Conservation (phyloP, 2,329 filamentous ascomycete species). For the Fusarium concolor region DNA sequence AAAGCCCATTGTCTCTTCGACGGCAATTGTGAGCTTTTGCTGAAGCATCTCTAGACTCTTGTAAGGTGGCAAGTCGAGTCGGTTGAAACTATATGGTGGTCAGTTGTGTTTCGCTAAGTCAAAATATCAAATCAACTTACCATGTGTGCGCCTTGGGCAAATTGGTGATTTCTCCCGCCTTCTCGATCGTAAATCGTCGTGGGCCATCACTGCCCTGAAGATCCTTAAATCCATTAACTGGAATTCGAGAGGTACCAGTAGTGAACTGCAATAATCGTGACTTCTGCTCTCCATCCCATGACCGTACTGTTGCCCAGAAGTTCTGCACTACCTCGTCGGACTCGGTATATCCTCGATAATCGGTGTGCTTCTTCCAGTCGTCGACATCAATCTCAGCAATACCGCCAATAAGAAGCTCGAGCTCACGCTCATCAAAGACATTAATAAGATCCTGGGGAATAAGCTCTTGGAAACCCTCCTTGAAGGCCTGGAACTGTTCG, state of each 20-base stretch:
- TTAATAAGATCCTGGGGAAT: constrained; percentile 97
- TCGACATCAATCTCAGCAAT: constrained; percentile 99
- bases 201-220: constrained; percentile 96
- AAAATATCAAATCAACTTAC: constrained; percentile 65
- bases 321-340: constrained; percentile 96
- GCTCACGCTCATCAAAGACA: constrained; percentile 97
- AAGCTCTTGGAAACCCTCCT: constrained; percentile 96
- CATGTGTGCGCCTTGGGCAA: constrained; percentile 98
- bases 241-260: constrained; percentile 96
- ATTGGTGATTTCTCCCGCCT: constrained; percentile 90
- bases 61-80: constrained; percentile 93
- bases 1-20: constrained; percentile 98
- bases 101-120: constrained; percentile 28
- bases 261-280: constrained; percentile 95
- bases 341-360: constrained; percentile 98
- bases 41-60: constrained; percentile 88
- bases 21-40: constrained; percentile 92
- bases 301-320: constrained; percentile 98
- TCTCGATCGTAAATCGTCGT: constrained; percentile 96
- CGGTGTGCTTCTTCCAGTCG: constrained; percentile 99
- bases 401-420: constrained; percentile 95
- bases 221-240: constrained; percentile 99
- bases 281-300: constrained; percentile 99
- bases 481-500: constrained; percentile 98
- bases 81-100: constrained; percentile 81